Evolutionary conservation across 768 basidiomycete genomes (phyloP), one percentile per base, ranked within the genome.

Genomic region (Macrocybe gigantea): DNA sequence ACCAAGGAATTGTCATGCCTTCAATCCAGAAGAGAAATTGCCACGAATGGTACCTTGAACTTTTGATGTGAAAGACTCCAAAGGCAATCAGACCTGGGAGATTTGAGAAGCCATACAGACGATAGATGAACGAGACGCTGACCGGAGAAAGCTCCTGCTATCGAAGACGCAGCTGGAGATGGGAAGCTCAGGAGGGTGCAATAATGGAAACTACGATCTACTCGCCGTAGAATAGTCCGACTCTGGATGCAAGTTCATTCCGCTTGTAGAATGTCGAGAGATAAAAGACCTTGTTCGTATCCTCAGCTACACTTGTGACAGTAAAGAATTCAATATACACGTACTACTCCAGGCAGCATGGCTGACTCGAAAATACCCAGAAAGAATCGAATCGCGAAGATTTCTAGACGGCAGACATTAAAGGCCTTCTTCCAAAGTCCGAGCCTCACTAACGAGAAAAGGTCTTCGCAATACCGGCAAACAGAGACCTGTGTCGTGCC

Each of bases 1-100:
- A 11, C 11, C 6, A 12, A 49, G 7, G 30, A n/a, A 42, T 10
- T 33, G 51, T 40, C 4, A 50, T 46, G 62, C 75, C 77, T 66
- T 77, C 75, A 41, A 78, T 73, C 71, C 75, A 72, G 54, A 78
- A 78, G 29, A 77, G 53, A 51, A 69, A 77, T 57, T 77, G 74
- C 77, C 77, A 79, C 5, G 68, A 63, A 53, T 75, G 65, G 52
- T 76, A 68, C 13, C 63, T 67, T 3, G 64, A 47, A 47, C 65
- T 58, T 13, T 69, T 48, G 15, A 77, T 70, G 29, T 76, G 74
- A 53, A 79, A 79, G n/a, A 74, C 71, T 32, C 73, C 76, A 51
- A 72, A 78, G 1, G 75, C 73, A 42, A 77, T 70, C 9, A 77
- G 65, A 38, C 74, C 73, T 66, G 49, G 40, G 12, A 33, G 9